These are phyloP conservation scores for Trichosporon faecale DNA, from an alignment of 1,284 basidiomycete species.

Conservation along the genomic window DNA sequence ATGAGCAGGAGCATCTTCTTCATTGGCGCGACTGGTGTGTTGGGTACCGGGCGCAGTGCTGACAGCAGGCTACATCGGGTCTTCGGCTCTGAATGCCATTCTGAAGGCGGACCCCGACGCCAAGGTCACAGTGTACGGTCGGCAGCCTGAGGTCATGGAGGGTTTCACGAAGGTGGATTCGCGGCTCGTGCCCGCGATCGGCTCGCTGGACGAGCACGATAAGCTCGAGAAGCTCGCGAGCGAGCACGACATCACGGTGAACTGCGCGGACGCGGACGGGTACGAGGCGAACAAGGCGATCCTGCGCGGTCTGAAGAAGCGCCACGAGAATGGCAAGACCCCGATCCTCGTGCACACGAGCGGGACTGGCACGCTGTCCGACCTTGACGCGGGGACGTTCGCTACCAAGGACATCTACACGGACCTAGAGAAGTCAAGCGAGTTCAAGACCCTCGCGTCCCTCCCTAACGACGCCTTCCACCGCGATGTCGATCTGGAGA, in stretches of 20 bases:
- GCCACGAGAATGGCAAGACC: conserved; percentile 38
- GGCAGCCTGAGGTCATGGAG: conserved; percentile 3
- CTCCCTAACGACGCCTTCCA: conserved; percentile 34
- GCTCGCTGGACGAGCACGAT: conserved; percentile 36
- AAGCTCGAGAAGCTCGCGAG: conserved; percentile 37
- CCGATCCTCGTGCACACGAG: conserved; percentile 51
- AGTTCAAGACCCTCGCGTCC: conserved; percentile 41
- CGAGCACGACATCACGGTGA: conserved; percentile 46
- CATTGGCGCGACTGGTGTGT: conserved; percentile 20
- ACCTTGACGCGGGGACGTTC: conserved; percentile 23
- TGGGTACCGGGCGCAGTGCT: not conserved
- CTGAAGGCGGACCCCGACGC: conserved; percentile 6
- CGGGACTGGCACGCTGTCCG: conserved; percentile 48
- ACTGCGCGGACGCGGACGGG: conserved; percentile 49
- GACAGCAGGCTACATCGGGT: conserved; percentile 21
- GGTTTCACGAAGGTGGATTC: conserved; percentile 14
- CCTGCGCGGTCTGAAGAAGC: conserved; percentile 43
- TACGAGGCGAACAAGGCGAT: conserved; percentile 41
- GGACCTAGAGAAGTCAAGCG: conserved; percentile 37
- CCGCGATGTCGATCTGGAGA: conserved; percentile 43
- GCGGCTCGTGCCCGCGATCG: conserved; percentile 19
- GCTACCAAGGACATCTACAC: conserved; percentile 40
- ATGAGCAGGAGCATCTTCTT: conserved; percentile 20
- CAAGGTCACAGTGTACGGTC: conserved; percentile 14
- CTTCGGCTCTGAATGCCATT: conserved; percentile 14